Base-by-base conservation (phyloP, 805 yeast genomes). In the Saccharomycopsis sp. region DNA sequence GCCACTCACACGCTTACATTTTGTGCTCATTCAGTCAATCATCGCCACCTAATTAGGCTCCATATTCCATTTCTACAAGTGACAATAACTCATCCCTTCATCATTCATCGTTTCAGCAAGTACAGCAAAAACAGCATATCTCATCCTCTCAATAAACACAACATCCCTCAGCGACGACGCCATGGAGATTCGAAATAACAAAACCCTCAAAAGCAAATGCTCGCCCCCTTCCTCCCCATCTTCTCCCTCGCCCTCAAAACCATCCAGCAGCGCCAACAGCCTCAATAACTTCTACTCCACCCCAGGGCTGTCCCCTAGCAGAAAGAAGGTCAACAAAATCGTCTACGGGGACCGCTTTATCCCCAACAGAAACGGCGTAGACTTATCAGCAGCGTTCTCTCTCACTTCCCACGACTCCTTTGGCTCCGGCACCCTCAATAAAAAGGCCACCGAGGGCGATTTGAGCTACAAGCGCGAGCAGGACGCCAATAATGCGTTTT, bases 401-500 rank as follows among this genome's bases (percentile, higher is more conserved):
- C 62, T 70, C n/a, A 67, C 64, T 34, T 69, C 61, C 57, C 63
- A 44, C 37, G 52, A 54, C 57, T 66, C 18, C 58, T 60, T 65
- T 65, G 16, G 66, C 70, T 48, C 70, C 68, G 51, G 66, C 65
- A 37, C 58, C 59, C 5, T 57, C 47, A 16, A 61, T 65, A 15
- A 65, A 64, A 56, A 62, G 1, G 64, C 65, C 15, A 67, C 72
- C 5, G 83, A 79, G 54, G 79, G 78, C 63, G 95, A 87, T 64
- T 73, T 86, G 21, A 94, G 88, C 61, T 73, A 76, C 44, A 79
- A 84, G 62, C 77, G 83, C 62, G 89, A 84, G 66, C 86, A 85
- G 64, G 96, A 89, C 66, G 97, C 97, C 2, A 89, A 89, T 68
- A 75, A 87, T 62, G 89, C 96, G 0, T 94, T 91, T 70, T 85